Conservation (phyloP, 805 yeast genomes). For the Barnettozyma salicaria region DNA sequence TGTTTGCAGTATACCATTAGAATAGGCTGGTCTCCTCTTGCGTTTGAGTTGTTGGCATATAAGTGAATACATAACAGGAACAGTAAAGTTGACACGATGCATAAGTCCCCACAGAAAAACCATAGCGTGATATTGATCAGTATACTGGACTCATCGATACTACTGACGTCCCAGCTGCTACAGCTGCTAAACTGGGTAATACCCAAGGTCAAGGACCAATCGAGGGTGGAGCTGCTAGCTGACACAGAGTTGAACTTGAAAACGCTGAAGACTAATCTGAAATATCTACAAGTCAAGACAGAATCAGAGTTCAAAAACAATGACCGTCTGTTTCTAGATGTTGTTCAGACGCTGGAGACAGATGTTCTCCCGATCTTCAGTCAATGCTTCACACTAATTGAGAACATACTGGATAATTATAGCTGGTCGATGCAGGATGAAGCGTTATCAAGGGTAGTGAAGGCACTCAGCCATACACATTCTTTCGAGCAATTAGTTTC, state of each 20-base stretch:
- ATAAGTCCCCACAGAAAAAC: conserved; percentile 1
- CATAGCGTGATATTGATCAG: conserved; percentile 6
- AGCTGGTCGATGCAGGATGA: not conserved
- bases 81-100: not conserved
- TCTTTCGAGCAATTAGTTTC: conserved; percentile 3
- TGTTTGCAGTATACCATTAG: no score
- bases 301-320: conserved; percentile 8
- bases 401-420: not conserved
- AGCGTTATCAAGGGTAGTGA: not conserved
- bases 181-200: conserved; percentile 1
- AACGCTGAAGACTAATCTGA: conserved; percentile 5
- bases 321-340: conserved; percentile 7
- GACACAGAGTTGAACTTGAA: conserved; percentile 4
- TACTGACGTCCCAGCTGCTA: conserved; percentile 1
- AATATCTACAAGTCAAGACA: conserved; percentile 3
- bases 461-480: not conserved
- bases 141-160: conserved; percentile 2
- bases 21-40: no score
- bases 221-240: not conserved
- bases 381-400: conserved; percentile 4
- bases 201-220: not conserved
- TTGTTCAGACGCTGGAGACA: conserved; percentile 3
- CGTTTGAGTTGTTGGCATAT: no score
- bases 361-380: conserved; percentile 9
- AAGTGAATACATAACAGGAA: not conserved